Base-by-base conservation (phyloP, 208 protist species). In the Lotmaria passim region DNA sequence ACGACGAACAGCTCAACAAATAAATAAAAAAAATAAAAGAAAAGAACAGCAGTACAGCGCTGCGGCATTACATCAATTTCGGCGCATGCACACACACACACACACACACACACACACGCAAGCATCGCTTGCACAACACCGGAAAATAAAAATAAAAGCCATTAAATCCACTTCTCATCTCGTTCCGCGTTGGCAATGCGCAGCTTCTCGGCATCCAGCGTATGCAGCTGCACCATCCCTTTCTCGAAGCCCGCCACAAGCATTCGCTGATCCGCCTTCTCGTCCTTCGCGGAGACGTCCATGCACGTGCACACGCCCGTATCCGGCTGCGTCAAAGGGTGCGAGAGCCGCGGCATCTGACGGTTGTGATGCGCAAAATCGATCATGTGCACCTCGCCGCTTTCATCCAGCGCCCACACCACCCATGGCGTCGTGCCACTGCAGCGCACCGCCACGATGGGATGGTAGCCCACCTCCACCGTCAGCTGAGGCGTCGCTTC, bases 191-290 rank as follows among this genome's bases (percentile, higher is more conserved):
- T 69, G 0, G 83, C 75, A 11, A 74, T 24, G 14, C 83, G 81
- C 15, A 83, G 71, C 56, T 79, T 68, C 30, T 80, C 75, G 26
- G 30, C 73, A 41, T 86, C 72, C 10, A 95, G 48, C 0, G 73
- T 78, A 71, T 95, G 85, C 38, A 95, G 58, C 79, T 95, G 86
- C 53, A 91, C 68, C 47, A 89, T 58, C 12, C 90, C 86, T 51
- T 90, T 88, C 47, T 88, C 85, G 61, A 91, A 93, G 15, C 90
- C 90, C 5, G 90, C 66, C n/a, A 79, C 85, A 21, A 94, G 57
- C 30, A 86, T 26, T 14, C 82, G 76, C 31, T 55, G 74, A n/a
- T 93, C 85, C 12, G 56, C 71, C 62, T 76, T 85, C 36, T 76
- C 65, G 21, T 79, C 82, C 51, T 84, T 82, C 7, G 68, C 44